Conservation (phyloP, 1,284 basidiomycete genomes). For the Lignosus rhinocerotis region DNA sequence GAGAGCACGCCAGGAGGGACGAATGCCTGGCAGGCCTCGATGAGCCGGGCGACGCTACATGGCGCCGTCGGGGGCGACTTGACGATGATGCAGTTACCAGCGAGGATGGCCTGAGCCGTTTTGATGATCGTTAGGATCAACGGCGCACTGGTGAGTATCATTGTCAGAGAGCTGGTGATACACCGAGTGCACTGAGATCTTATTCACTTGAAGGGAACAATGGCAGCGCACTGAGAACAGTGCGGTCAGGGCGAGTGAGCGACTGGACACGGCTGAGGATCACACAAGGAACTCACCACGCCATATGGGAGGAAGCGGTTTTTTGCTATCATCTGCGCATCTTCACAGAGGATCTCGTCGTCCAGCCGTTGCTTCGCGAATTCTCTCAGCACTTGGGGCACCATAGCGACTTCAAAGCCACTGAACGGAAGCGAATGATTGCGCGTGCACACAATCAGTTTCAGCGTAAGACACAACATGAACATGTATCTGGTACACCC, state of each 20-base stretch:
- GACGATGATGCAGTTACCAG: constrained; percentile 54
- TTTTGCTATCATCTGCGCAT: constrained; percentile 1
- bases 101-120: constrained; percentile 54
- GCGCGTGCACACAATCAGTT: no score
- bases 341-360: constrained; percentile 5
- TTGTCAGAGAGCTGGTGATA: background rate
- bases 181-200: background rate
- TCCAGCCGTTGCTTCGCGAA: constrained; percentile 7
- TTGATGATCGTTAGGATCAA: constrained; percentile 50
- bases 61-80: constrained; percentile 38
- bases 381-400: background rate
- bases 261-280: background rate
- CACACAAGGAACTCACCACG: constrained; percentile 1
- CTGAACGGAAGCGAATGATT: background rate
- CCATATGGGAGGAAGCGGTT: constrained; percentile 10
- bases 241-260: background rate
- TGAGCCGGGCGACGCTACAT: constrained; percentile 13
- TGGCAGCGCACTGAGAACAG: constrained; percentile 4
- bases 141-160: constrained; percentile 23
- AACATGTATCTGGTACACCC: background rate
- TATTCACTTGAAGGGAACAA: constrained; percentile 15
- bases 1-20: constrained; percentile 21
- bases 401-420: constrained; percentile 5
- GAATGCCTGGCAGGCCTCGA: constrained; percentile 20
- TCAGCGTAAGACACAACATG: no score